Evolutionary conservation across 2,329 filamentous ascomycete genomes (phyloP), one percentile per base, ranked within the genome.

Genomic region (Canariomyces notabilis): DNA sequence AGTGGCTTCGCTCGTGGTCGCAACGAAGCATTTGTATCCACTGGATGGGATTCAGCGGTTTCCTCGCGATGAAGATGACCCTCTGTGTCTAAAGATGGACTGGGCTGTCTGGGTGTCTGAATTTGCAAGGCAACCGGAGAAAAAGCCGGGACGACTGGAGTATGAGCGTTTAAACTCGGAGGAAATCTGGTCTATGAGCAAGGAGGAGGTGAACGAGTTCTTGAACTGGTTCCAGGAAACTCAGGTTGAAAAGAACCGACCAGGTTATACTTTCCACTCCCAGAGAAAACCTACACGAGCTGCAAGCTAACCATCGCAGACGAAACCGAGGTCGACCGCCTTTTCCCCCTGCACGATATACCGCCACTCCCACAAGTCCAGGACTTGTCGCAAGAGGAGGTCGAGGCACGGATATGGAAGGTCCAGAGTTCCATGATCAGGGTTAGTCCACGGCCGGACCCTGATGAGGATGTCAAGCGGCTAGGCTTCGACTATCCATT

Each of bases 1-100:
- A 1, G 72, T 89, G 45, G 74, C 82, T 4, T 69, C 88, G 3
- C 64, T 95, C 3, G 70, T 95, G 2, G 74, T 95, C 12, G 80
- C 85, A 4, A 81, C 85, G 3, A 96, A 96, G 58, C 64, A 95
- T 2, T 72, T 85, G 16, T 89, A 88, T 57, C 88, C 91, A 0
- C 80, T 95, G 36, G 80, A 88, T 57, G 68, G 70, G 18, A 58
- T 74, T 11, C 63, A 71, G 42, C 70, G 82, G 34, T 69, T 72
- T 54, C 76, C 74, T 6, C 64, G 60, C 29, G 72, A 70, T 15
- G 54, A 68, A 12, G 67, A 69, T 8, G 83, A 87, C 48, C 76
- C 81, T 1, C 72, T 79, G 12, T 70, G 71, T 3, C 65, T 82
- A n/a, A 64, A 66, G 16, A 70, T 96, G 45, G 71, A 91, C 60